These are phyloP conservation scores for Fusarium sacchari DNA, from an alignment of 2,329 filamentous ascomycete genomes.

Conservation along the genomic window DNA sequence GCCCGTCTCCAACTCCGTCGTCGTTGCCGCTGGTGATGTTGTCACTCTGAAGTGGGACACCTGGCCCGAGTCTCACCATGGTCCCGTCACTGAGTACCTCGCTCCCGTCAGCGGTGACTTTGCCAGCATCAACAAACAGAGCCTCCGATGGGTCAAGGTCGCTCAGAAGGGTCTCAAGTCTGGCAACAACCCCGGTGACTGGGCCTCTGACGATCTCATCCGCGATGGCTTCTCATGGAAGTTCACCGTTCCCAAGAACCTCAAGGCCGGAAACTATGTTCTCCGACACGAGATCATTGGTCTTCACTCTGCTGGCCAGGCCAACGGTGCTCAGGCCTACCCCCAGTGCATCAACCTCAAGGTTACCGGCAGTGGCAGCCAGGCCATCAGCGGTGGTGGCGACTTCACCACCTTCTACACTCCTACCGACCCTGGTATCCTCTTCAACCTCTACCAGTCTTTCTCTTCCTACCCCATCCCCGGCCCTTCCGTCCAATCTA, in stretches of 20 bases:
- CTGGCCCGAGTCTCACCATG: constrained; percentile 73
- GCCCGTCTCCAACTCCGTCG: constrained; percentile 52
- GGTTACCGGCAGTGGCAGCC: constrained; percentile 53
- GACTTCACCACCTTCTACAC: constrained; percentile 51
- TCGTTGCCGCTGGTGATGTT: constrained; percentile 67
- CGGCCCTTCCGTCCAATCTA: constrained; percentile 38
- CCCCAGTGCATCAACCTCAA: constrained; percentile 63
- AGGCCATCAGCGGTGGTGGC: constrained; percentile 43
- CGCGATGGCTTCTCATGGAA: constrained; percentile 57
- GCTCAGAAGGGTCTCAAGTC: constrained; percentile 62
- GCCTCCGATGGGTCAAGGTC: constrained; percentile 70
- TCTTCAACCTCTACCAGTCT: constrained; percentile 49
- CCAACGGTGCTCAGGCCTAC: constrained; percentile 59
- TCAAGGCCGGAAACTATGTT: constrained; percentile 64
- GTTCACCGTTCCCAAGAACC: constrained; percentile 57
- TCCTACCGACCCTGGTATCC: constrained; percentile 48
- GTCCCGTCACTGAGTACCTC: constrained; percentile 69
- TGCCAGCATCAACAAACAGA: constrained; percentile 59
- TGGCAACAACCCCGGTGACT: constrained; percentile 57
- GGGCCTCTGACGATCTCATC: constrained; percentile 65
- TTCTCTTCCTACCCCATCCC: constrained; percentile 48
- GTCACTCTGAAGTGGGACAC: constrained; percentile 70
- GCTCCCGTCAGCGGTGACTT: constrained; percentile 64
- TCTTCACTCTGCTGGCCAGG: constrained; percentile 58
- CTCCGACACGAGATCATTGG: constrained; percentile 66